These are phyloP conservation scores for Capsicum chinense DNA, from an alignment of 257 asterid species.

Conservation along the genomic window DNA sequence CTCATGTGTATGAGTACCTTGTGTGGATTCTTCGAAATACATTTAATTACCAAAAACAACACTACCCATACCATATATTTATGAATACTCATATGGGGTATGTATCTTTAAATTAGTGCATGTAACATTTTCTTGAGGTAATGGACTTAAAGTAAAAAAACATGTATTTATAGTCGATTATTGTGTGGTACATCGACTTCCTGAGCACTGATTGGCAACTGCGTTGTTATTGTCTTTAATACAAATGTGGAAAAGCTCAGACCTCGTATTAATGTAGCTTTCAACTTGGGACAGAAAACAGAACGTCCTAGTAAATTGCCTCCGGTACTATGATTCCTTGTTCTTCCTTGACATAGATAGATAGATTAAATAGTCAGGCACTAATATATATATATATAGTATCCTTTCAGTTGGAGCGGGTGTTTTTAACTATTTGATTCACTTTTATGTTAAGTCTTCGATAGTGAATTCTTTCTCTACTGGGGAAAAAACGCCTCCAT, in stretches of 20 bases:
- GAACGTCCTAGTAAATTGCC: not conserved
- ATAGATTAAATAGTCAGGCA: not conserved
- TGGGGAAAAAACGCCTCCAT: not conserved
- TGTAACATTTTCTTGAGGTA: not conserved
- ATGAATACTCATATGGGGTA: not conserved
- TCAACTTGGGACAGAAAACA: not conserved
- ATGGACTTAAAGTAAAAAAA: not conserved
- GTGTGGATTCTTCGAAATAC: not conserved
- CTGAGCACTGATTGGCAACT: not conserved
- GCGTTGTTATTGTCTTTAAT: not conserved
- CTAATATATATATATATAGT: not conserved
- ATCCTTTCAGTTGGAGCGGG: not conserved
- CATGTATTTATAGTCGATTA: not conserved
- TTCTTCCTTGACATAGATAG: constrained; percentile 2
- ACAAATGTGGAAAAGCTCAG: not conserved
- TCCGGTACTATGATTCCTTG: not conserved
- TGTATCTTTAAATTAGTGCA: not conserved
- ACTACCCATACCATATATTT: not conserved
- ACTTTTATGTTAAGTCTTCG: not conserved
- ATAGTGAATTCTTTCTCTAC: not conserved
- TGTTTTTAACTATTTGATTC: not conserved
- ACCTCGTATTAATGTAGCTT: not conserved
- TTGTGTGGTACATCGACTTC: constrained; percentile 1
- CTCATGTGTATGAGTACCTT: too few species aligned
- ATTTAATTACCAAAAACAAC: not conserved